Conservation (phyloP, 2,329 filamentous ascomycete species). For the Cladosporium sp. region DNA sequence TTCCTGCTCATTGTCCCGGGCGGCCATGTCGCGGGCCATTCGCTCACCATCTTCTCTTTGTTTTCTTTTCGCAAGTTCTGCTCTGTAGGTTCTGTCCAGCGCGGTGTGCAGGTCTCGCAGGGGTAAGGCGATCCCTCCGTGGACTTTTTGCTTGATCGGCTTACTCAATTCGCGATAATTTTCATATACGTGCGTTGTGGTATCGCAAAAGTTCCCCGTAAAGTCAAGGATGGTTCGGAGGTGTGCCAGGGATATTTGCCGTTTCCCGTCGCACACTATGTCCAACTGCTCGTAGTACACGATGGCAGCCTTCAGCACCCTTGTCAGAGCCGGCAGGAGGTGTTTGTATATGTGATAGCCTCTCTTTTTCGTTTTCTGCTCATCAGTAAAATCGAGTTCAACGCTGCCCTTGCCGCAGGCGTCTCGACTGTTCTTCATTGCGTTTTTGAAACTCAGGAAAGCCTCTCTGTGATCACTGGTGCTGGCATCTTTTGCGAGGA, state of each 20-base stretch:
- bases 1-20: neutral
- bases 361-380: slow-evolving; percentile 12
- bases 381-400: slow-evolving; percentile 8
- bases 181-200: neutral
- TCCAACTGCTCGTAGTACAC: slow-evolving; percentile 12
- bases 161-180: slow-evolving; percentile 3
- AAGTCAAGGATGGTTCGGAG: neutral
- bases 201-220: too few relatives aligned
- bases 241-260: slow-evolving; percentile 3
- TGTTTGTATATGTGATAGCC: slow-evolving; percentile 22
- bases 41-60: neutral
- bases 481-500: neutral
- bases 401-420: neutral
- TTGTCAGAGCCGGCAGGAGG: slow-evolving; percentile 22
- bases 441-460: slow-evolving; percentile 7
- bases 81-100: neutral
- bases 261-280: neutral
- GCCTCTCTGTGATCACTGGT: neutral
- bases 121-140: neutral
- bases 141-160: slow-evolving; percentile 11
- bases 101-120: neutral
- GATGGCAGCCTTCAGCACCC: slow-evolving; percentile 16
- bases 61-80: neutral
- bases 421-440: slow-evolving; percentile 8
- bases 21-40: neutral